These are phyloP conservation scores for Fusarium veterinarium DNA, from an alignment of 2,329 filamentous ascomycete genomes.

Conservation along the genomic window DNA sequence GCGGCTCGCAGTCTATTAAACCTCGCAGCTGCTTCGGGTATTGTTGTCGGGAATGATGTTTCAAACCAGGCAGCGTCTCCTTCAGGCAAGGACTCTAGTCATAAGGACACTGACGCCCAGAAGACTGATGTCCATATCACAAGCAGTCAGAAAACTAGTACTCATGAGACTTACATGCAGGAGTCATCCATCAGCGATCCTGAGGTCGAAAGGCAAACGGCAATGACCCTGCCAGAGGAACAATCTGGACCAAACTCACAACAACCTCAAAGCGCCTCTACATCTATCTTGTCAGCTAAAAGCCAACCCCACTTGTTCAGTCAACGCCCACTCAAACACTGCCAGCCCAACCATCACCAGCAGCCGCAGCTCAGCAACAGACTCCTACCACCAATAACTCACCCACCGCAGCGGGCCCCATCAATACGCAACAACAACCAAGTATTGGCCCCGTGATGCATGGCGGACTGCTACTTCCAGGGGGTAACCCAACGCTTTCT, in stretches of 20 bases:
- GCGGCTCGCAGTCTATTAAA: neutral
- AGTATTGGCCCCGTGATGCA: neutral
- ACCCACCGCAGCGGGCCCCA: neutral
- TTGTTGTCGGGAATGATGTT: neutral
- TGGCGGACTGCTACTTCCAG: constrained; percentile 22
- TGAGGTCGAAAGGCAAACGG: neutral
- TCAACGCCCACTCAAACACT: no score
- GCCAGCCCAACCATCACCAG: neutral
- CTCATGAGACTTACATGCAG: neutral
- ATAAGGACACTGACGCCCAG: neutral
- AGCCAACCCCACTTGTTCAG: neutral
- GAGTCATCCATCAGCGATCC: neutral
- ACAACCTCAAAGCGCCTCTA: neutral
- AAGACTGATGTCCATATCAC: neutral
- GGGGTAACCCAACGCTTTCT: constrained; percentile 9
- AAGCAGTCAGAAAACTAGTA: neutral
- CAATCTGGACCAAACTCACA: neutral
- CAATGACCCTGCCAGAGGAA: neutral
- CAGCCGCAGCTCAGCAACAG: neutral
- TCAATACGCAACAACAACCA: neutral
- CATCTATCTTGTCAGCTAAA: neutral
- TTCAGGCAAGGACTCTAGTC: neutral
- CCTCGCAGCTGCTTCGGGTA: neutral
- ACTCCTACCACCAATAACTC: neutral
- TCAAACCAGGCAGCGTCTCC: neutral